Base-by-base conservation (phyloP, 2,329 filamentous ascomycete species). In the Botryotinia globosa region DNA sequence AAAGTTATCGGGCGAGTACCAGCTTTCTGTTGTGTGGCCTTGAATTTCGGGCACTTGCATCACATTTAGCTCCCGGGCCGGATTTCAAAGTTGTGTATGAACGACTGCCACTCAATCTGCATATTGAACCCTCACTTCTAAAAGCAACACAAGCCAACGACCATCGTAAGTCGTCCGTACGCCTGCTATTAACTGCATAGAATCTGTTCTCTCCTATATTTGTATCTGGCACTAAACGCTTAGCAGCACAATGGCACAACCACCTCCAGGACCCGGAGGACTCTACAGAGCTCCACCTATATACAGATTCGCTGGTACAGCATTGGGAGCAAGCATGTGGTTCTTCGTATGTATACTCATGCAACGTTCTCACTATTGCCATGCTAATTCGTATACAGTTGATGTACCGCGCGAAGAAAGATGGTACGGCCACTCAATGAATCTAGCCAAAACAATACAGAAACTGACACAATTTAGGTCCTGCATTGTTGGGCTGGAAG, bases 361-460 rank as follows among this genome's bases (percentile, higher is more conserved):
- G 4, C 63, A 10, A 39, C 12, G n/a, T 64, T 20, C 3, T 20
- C 22, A 8, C 22, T 22, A n/a, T 2, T 34, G n/a, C 4, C 25
- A 65, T 72, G 69, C 75, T 80, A 59, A 78, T 29, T 5, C 32
- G 25, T 44, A n/a, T 74, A 54, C 80, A 97, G 94, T 85, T 98
- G 81, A 94, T 98, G 90, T 98, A 98, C 86, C 90, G 96, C 80
- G 94, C 94, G 80, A 97, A 95, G 89, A 92, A 98, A 86, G 96
- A 99, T 80, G 94, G 94, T 90, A 85, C 56, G 25, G 39, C 48
- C 34, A 8, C 16, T 62, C 58, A 45, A 34, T 34, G 37, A 22
- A 37, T 8, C 32, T 69, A 29, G 29, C 37, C 16, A 25, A 62
- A 44, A 54, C 29, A 37, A 66, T 16, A 42, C 54, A 29, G 6